A percentile compares a stretch with the other conserved stretches of the same genome.
Evolutionary conservation across 768 basidiomycete genomes (phyloP).

Genomic region (Leccinum longicurvipes): DNA sequence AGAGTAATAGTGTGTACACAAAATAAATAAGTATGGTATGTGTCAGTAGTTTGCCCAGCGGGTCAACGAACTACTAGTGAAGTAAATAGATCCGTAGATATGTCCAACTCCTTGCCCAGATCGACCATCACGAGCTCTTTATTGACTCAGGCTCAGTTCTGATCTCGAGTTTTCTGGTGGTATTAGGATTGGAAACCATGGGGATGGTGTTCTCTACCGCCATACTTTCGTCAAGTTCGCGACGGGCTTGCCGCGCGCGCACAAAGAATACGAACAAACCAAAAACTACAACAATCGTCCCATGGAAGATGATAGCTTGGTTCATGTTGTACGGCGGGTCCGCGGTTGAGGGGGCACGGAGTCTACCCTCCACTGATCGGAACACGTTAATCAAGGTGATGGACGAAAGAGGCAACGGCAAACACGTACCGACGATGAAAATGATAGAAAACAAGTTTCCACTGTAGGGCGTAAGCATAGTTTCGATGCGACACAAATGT

Average conservation of each 20-base stretch:
- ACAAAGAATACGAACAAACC: constrained; percentile 47
- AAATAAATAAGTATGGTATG: not conserved
- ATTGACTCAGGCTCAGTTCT: not conserved
- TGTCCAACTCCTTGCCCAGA: not conserved
- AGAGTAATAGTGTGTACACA: not conserved
- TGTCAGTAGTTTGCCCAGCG: not conserved
- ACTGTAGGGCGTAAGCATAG: constrained; percentile 31
- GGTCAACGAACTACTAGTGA: not conserved
- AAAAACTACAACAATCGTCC: constrained; percentile 41
- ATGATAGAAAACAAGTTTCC: constrained; percentile 65
- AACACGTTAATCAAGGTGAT: not conserved
- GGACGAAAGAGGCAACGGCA: not conserved
- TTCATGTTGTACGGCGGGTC: constrained; percentile 75
- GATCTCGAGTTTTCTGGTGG: not conserved
- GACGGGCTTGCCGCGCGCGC: constrained; percentile 59
- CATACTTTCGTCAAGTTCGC: constrained; percentile 60
- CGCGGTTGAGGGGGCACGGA: constrained; percentile 59
- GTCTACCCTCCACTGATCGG: constrained; percentile 55
- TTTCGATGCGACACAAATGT: not conserved
- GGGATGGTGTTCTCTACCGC: not conserved
- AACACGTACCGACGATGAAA: constrained; percentile 57
- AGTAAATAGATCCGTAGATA: not conserved
- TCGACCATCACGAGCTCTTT: not conserved
- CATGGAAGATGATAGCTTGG: constrained; percentile 64
- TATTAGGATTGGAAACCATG: not conserved